These are phyloP conservation scores for Jatropha curcas DNA, from an alignment of 345 rosid genomes.

Conservation along the genomic window DNA sequence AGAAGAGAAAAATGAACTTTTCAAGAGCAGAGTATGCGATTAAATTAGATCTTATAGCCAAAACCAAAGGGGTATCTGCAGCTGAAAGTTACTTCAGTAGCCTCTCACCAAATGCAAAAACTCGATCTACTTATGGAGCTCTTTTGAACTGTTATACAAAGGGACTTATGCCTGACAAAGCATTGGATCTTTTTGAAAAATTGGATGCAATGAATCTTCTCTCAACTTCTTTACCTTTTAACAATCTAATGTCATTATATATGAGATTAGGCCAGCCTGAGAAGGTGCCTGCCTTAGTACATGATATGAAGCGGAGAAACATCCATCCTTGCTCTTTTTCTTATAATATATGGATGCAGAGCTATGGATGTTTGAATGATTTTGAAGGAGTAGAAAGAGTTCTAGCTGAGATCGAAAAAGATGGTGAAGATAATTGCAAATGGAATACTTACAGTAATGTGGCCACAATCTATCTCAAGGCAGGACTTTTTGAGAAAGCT, in stretches of 20 bases:
- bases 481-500: conserved; percentile 62
- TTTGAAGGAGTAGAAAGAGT: conserved; percentile 53
- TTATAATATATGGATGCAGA: conserved; percentile 59
- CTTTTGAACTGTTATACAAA: conserved; percentile 67
- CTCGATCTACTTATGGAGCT: conserved; percentile 44
- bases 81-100: conserved; percentile 57
- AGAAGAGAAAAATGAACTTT: conserved; percentile 50
- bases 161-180: conserved; percentile 49
- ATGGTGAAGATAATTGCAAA: conserved; percentile 27
- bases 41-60: conserved; percentile 60
- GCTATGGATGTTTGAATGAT: conserved; percentile 49
- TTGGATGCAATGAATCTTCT: conserved; percentile 51
- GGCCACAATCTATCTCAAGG: conserved; percentile 63
- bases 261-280: conserved; percentile 57
- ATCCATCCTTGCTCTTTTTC: conserved; percentile 30
- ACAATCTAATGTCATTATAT: conserved; percentile 56
- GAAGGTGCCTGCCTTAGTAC: conserved; percentile 46
- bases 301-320: conserved; percentile 55
- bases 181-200: conserved; percentile 48
- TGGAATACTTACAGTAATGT: conserved; percentile 59
- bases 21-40: conserved; percentile 46
- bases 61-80: conserved; percentile 52
- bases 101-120: conserved; percentile 41
- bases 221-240: conserved; percentile 42
- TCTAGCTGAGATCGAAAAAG: conserved; percentile 42